phyloP scores from a whole-genome alignment of 164 flowering plant genomes.

The Berberis vulgaris region DNA sequence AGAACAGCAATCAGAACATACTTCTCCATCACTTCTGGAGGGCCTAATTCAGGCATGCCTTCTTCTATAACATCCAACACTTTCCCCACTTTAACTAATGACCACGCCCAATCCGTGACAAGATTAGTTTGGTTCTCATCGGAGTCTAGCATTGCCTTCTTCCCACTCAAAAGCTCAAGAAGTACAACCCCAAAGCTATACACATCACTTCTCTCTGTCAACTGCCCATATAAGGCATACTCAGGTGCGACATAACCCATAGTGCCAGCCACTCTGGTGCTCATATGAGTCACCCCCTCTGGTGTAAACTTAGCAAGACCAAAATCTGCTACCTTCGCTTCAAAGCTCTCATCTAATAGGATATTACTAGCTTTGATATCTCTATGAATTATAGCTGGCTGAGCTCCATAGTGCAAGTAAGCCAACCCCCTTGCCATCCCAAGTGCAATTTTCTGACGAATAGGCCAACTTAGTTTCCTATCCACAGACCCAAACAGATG shows the following conservation, averaged over 20 bases:
- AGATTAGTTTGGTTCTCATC: slow-evolving; percentile 33
- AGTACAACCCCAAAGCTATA: slow-evolving; percentile 83
- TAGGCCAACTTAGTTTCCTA: slow-evolving; percentile 61
- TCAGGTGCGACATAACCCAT: slow-evolving; percentile 98
- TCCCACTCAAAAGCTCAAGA: slow-evolving; percentile 83
- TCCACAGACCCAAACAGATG: slow-evolving; percentile 45
- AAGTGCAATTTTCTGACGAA: slow-evolving; percentile 61
- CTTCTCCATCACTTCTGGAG: slow-evolving; percentile 50
- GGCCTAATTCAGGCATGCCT: slow-evolving; percentile 57
- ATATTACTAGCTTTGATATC: slow-evolving; percentile 88
- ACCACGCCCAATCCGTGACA: slow-evolving; percentile 85
- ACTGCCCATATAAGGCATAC: slow-evolving; percentile 81
- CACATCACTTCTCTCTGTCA: slow-evolving; percentile 81
- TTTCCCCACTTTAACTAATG: slow-evolving; percentile 49
- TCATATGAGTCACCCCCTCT: slow-evolving; percentile 76
- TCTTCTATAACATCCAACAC: slow-evolving; percentile 63
- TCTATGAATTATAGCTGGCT: slow-evolving; percentile 67
- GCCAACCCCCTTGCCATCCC: slow-evolving; percentile 81
- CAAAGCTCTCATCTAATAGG: slow-evolving; percentile 68
- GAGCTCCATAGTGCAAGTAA: slow-evolving; percentile 77
- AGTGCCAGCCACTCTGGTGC: slow-evolving; percentile 89
- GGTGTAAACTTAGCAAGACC: slow-evolving; percentile 80
- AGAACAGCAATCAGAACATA: slow-evolving; percentile 61
- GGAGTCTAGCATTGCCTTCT: slow-evolving; percentile 37
- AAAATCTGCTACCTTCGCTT: slow-evolving; percentile 78